Percentiles rank a stretch among this genome's conserved stretches.
Conservation (phyloP, 148 eudicot genomes). For the Talinum fruticosum region DNA sequence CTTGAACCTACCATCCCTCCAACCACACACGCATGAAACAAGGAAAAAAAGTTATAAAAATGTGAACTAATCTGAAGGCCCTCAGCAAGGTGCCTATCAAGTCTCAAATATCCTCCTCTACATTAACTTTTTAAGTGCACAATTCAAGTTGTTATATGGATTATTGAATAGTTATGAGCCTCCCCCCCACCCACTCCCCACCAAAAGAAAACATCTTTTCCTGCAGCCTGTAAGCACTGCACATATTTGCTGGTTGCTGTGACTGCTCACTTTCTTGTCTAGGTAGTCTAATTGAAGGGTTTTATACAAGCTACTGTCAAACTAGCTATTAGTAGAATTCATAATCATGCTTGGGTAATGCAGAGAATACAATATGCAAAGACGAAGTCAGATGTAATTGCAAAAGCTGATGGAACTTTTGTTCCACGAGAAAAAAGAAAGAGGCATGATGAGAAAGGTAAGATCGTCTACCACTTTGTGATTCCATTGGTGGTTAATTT, state of each 20-base stretch:
- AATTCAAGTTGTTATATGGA: neutral
- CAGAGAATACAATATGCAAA: slow-evolving; percentile 96
- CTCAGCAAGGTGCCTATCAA: neutral
- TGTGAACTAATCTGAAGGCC: neutral
- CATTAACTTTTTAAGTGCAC: neutral
- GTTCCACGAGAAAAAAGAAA: slow-evolving; percentile 85
- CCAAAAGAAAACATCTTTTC: no score
- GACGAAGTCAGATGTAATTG: slow-evolving; percentile 84
- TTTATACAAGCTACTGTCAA: neutral
- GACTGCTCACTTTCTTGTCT: neutral
- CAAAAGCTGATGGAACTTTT: slow-evolving; percentile 91
- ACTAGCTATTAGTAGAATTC: neutral
- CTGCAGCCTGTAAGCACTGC: neutral
- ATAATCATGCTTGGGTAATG: slow-evolving; percentile 14
- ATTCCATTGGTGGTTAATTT: neutral
- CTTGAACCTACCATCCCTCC: no score
- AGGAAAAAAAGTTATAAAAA: no score
- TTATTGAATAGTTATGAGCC: neutral
- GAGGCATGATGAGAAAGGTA: slow-evolving; percentile 93
- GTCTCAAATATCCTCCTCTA: neutral
- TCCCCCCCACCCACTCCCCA: no score
- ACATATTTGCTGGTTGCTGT: neutral
- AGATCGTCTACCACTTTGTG: slow-evolving; percentile 5
- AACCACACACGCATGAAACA: no score
- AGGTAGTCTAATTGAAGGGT: neutral